Conservation (phyloP, 202 grass and related monocot species). For the Eragrostis tef region DNA sequence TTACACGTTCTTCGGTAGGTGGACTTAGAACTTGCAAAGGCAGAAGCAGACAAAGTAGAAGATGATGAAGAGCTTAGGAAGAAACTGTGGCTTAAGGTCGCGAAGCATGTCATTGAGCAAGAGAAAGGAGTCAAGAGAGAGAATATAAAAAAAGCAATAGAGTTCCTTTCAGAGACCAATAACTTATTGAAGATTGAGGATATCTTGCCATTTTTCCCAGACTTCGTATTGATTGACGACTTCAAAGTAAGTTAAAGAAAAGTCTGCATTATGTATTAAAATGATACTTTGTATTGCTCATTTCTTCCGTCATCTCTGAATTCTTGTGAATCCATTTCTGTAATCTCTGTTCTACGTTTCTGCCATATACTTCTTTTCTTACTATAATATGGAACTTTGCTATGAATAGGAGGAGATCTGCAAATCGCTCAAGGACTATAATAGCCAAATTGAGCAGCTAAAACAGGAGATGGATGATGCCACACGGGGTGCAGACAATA, state of each 20-base stretch:
- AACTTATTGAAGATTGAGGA: constrained; percentile 98
- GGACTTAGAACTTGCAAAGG: constrained; percentile 91
- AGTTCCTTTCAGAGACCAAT: constrained; percentile 92
- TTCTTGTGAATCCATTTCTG: background rate
- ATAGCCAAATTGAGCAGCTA: constrained; percentile 92
- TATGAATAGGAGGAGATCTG: constrained; percentile 90
- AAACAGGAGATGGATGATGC: constrained; percentile 99
- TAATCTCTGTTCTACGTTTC: constrained; percentile 26
- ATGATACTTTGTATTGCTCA: background rate
- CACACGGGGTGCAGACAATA: constrained; percentile 92
- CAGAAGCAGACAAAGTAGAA: constrained; percentile 98
- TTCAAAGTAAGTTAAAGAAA: constrained; percentile 77
- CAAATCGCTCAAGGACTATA: constrained; percentile 97
- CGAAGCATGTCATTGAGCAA: constrained; percentile 96
- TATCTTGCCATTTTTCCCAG: constrained; percentile 95
- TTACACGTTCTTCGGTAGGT: constrained; percentile 55
- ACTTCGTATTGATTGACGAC: constrained; percentile 96
- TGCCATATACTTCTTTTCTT: constrained; percentile 24
- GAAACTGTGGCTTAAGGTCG: constrained; percentile 95
- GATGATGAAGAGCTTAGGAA: constrained; percentile 96
- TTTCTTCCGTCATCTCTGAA: constrained; percentile 24
- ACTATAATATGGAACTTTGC: constrained; percentile 21
- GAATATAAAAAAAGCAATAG: constrained; percentile 97
- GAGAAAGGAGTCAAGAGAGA: constrained; percentile 97
- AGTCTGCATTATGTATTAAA: background rate